Base-by-base conservation (phyloP, 2,329 filamentous ascomycete genomes). In the Fusarium penzigii region DNA sequence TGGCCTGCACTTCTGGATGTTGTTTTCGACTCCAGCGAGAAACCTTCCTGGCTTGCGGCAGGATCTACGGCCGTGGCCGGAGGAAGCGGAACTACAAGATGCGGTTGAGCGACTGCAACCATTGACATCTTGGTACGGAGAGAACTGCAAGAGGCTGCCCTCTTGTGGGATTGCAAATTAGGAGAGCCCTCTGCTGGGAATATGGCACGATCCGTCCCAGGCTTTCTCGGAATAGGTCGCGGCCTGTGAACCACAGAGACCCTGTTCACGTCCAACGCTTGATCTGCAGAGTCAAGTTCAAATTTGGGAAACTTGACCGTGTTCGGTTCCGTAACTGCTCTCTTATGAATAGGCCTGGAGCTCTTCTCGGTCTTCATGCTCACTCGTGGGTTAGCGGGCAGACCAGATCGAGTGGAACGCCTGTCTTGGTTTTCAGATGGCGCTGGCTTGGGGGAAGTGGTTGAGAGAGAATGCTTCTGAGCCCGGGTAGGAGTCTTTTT, bases 161-260 rank as follows among this genome's bases (percentile, higher is more conserved):
- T 74, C 55, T 71, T 75, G 56, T 80, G 79, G 8, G 68, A 64
- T 17, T 72, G 70, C 12, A 73, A 46, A 29, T 61, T 58, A 17
- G 62, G 61, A 71, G 36, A 73, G 49, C 63, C 62, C 40, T 81
- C 74, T 8, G 73, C 72, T 4, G 78, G 74, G 65, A 80, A 80
- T 34, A 79, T 69, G 44, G 73, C 71, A 41, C 78, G 71, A 56
- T 81, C 76, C 10, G 75, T 68, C 25, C 73, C 72, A 3, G 67
- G 65, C 36, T 76, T 78, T 46, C 82, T 73, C 6, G 81, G 79
- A 48, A 85, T 80, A 3, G 82, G 82, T 32, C 82, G 74, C 2
- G 81, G 81, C 6, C 82, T 75, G 62, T 85, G 71, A 6, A 85
- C 72, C 17, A 85, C 70, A 0, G 63, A 64, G 29, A 46, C 47